Percentiles rank a stretch among this genome's conserved stretches.
Conservation (phyloP, 2,329 filamentous ascomycete genomes). For the Fusarium paranaense region DNA sequence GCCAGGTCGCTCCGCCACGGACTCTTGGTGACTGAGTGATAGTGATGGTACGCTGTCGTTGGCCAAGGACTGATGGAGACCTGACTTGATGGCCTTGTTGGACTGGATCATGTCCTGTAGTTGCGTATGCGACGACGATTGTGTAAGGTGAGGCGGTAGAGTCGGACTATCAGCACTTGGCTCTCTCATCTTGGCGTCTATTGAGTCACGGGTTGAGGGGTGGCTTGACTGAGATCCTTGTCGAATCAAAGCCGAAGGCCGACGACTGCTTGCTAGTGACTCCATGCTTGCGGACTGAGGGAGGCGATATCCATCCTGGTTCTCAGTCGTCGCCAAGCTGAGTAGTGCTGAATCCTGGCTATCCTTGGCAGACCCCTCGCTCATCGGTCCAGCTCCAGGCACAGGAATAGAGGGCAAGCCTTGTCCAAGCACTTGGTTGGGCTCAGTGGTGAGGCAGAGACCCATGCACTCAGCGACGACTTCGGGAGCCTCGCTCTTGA, state of each 20-base stretch:
- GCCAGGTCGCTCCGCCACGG: conserved; percentile 53
- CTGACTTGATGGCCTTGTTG: conserved; percentile 68
- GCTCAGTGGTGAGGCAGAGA: conserved; percentile 60
- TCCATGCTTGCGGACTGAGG: conserved; percentile 64
- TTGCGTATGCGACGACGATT: conserved; percentile 65
- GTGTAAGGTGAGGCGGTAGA: conserved; percentile 62
- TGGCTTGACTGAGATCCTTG: conserved; percentile 63
- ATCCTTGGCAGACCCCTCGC: conserved; percentile 49
- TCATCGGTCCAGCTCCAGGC: conserved; percentile 35
- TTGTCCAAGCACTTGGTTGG: conserved; percentile 40
- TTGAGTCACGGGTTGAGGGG: conserved; percentile 58
- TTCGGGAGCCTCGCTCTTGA: conserved; percentile 82
- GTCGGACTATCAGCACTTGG: conserved; percentile 71
- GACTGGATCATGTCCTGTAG: conserved; percentile 71
- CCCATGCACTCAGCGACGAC: conserved; percentile 84
- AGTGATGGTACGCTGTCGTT: conserved; percentile 70
- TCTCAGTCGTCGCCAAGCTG: conserved; percentile 50
- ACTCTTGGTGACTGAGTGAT: conserved; percentile 63
- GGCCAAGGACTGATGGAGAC: conserved; percentile 64
- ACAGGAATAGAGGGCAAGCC: conserved; percentile 38
- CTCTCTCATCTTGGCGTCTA: conserved; percentile 50
- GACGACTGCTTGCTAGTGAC: conserved; percentile 54
- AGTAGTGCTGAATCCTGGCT: conserved; percentile 55
- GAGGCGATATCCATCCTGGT: conserved; percentile 62
- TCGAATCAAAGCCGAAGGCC: conserved; percentile 52